Conservation (phyloP, 352 stramenopile genomes). For the Elongisporangium anandrum region DNA sequence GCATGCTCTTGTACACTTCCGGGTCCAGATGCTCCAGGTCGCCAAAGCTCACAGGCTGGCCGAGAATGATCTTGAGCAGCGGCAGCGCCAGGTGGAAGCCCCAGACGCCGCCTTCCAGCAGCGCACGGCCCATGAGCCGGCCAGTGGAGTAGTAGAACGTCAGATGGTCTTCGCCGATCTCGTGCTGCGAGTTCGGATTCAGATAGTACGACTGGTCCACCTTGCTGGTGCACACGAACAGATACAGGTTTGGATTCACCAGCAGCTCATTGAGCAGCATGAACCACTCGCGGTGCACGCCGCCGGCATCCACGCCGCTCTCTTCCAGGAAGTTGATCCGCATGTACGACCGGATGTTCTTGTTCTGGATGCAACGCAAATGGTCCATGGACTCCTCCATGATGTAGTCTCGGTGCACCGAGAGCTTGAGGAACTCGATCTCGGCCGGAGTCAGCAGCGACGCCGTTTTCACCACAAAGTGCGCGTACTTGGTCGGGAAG, state of each 20-base stretch:
- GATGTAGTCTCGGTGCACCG: conserved; percentile 54
- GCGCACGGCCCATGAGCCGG: conserved; percentile 48
- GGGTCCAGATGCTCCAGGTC: conserved; percentile 87
- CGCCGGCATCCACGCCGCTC: conserved; percentile 80
- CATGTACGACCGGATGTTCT: conserved; percentile 64
- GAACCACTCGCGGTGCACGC: conserved; percentile 92
- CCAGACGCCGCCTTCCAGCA: conserved; percentile 89
- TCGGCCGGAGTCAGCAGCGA: conserved; percentile 58
- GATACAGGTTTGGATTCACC: conserved; percentile 26
- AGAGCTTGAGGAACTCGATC: conserved; percentile 63
- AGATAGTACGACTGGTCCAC: conserved; percentile 56
- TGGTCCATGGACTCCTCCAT: conserved; percentile 72
- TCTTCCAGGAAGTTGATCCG: conserved; percentile 88
- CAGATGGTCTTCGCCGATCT: conserved; percentile 60
- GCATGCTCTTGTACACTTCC: conserved; percentile 43
- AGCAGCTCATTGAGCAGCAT: conserved; percentile 68
- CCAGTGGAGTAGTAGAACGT: conserved; percentile 57
- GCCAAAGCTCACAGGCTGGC: conserved; percentile 90
- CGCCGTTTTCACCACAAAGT: conserved; percentile 70
- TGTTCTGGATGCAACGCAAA: conserved; percentile 49
- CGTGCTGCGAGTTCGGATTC: conserved; percentile 45
- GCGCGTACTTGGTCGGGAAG: conserved; percentile 69
- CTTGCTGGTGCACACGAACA: conserved; percentile 60
- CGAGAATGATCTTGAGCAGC: conserved; percentile 97
- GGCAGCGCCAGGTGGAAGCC: conserved; percentile 91